phyloP scores from a whole-genome alignment of 1,284 basidiomycete species.

The Neonothopanus nambi region DNA sequence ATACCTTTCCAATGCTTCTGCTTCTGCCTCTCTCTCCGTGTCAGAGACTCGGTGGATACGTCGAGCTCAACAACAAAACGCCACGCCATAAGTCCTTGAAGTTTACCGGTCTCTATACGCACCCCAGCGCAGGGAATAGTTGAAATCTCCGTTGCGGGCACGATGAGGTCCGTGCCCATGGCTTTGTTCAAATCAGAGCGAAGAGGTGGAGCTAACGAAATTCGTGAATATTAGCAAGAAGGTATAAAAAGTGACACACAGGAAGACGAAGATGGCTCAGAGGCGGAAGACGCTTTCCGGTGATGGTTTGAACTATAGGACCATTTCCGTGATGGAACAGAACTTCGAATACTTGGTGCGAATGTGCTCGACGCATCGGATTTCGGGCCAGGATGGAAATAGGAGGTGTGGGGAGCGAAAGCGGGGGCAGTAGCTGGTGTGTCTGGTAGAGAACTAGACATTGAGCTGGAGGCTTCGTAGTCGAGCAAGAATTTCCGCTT shows the following conservation, averaged over 20 bases:
- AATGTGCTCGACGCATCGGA: conserved; percentile 19
- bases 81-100: conserved; percentile 38
- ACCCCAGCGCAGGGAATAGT: conserved; percentile 39
- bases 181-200: conserved; percentile 25
- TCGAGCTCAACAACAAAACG: conserved; percentile 33
- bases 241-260: not conserved
- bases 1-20: not conserved
- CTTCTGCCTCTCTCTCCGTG: conserved; percentile 6
- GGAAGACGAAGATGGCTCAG: not conserved
- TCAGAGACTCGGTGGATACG: not conserved
- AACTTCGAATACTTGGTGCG: conserved; percentile 12
- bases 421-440: not conserved
- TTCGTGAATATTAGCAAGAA: not conserved
- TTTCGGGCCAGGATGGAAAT: not conserved
- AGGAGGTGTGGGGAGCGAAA: conserved; percentile 1
- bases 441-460: not conserved
- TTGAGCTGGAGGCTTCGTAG: not conserved
- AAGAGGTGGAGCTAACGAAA: conserved; percentile 1
- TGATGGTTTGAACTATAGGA: not conserved
- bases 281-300: not conserved
- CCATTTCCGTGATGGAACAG: not conserved
- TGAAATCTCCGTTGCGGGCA: conserved; percentile 34
- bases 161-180: conserved; percentile 33
- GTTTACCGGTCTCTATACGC: conserved; percentile 34
- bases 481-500: conserved; percentile 14